A percentile compares a stretch with the other conserved stretches of the same genome.
These are phyloP conservation scores for Vigna mungo DNA, from an alignment of 306 rosid species.

Conservation along the genomic window DNA sequence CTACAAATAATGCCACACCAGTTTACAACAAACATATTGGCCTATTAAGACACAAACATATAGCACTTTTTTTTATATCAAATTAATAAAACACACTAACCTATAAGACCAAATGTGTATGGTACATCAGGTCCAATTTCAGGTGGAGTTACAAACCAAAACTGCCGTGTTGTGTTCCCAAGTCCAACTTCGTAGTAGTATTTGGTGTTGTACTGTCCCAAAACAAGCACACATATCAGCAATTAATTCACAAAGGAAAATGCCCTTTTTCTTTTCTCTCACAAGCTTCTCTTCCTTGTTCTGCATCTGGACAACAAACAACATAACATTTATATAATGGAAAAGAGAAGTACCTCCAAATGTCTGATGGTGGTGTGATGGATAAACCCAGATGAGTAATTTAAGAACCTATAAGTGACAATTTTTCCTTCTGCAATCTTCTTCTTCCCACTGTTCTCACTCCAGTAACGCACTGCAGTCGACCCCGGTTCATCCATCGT, in stretches of 20 bases:
- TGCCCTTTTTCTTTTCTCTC: conserved; percentile 6
- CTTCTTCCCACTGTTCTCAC: conserved; percentile 50
- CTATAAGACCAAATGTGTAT: conserved; percentile 92
- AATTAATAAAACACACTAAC: conserved; percentile 38
- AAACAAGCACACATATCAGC: conserved; percentile 34
- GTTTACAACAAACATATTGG: conserved; percentile 16
- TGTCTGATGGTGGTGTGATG: conserved; percentile 68
- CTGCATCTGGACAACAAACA: not conserved
- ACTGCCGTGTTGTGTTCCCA: conserved; percentile 62
- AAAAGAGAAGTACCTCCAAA: conserved; percentile 63
- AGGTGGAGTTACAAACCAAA: conserved; percentile 90
- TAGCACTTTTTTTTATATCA: too few species aligned
- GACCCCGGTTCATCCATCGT: conserved; percentile 76
- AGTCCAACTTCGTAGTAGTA: conserved; percentile 82
- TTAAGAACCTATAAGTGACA: conserved; percentile 65
- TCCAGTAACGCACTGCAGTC: conserved; percentile 69
- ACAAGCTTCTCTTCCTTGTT: not conserved
- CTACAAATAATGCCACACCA: conserved; percentile 47
- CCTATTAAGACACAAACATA: too few species aligned
- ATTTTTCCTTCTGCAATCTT: conserved; percentile 51
- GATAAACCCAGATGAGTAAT: conserved; percentile 85
- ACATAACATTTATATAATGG: not conserved
- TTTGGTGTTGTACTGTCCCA: conserved; percentile 70
- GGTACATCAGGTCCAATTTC: conserved; percentile 88
- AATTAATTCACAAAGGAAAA: conserved; percentile 36